Evolutionary conservation across 352 stramenopile genomes (phyloP).

Genomic region (Pelagophyceae sp.): DNA sequence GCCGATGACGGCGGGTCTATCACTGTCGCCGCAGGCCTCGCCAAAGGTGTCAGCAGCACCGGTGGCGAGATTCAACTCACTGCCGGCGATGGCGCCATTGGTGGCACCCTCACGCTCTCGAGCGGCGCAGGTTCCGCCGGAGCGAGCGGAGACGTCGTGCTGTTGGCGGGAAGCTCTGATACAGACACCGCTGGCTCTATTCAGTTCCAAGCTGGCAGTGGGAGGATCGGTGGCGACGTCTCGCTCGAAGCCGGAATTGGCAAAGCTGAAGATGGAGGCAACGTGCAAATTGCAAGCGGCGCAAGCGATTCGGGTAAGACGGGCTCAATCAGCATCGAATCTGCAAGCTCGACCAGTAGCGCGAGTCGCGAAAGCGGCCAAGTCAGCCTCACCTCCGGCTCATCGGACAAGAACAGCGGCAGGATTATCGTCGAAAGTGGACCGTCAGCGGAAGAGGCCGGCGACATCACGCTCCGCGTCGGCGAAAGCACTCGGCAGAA

Average conservation of each 20-base stretch:
- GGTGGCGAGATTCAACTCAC: conserved; percentile 19
- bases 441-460: background rate
- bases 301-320: no score
- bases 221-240: background rate
- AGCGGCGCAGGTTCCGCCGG: conserved; percentile 3
- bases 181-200: no score
- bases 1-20: conserved; percentile 18
- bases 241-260: conserved; percentile 6
- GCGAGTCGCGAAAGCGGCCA: background rate
- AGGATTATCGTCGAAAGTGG: background rate
- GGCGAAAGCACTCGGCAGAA: background rate
- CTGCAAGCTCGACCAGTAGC: no score
- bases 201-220: conserved; percentile 11
- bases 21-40: background rate
- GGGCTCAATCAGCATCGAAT: no score
- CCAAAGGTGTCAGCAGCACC: conserved; percentile 32
- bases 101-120: conserved; percentile 4
- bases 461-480: background rate
- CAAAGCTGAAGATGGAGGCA: conserved; percentile 1
- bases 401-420: background rate
- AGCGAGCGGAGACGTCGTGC: background rate
- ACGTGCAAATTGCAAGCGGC: conserved; percentile 3
- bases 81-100: conserved; percentile 10
- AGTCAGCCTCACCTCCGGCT: background rate
- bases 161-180: background rate